Percentiles rank a stretch among this genome's conserved stretches.
phyloP scores from a whole-genome alignment of 257 asterid species.

The Haberlea rhodopensis region DNA sequence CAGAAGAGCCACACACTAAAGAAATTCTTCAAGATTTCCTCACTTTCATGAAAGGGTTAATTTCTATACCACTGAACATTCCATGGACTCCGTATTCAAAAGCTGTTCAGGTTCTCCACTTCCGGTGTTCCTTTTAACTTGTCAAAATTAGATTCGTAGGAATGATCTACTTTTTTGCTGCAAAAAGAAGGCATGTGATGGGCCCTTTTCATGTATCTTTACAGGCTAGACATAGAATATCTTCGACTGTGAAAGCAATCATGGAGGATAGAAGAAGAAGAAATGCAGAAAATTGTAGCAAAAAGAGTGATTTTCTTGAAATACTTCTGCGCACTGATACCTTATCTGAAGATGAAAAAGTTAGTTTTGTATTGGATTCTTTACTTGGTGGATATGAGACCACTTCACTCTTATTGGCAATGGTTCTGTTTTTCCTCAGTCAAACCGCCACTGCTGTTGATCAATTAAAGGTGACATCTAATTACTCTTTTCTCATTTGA shows the following conservation, averaged over 20 bases:
- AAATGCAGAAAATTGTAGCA: constrained; percentile 24
- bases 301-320: constrained; percentile 66
- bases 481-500: too few species aligned
- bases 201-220: constrained; percentile 44
- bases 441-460: constrained; percentile 38
- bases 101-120: constrained; percentile 67
- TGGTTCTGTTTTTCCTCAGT: constrained; percentile 54
- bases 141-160: constrained; percentile 1
- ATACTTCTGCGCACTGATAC: constrained; percentile 50
- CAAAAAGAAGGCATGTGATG: constrained; percentile 42
- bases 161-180: constrained; percentile 14
- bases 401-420: constrained; percentile 59
- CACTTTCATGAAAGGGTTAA: constrained; percentile 60
- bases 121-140: neutral
- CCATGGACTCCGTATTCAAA: constrained; percentile 80
- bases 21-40: constrained; percentile 60
- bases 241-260: constrained; percentile 70
- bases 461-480: constrained; percentile 50
- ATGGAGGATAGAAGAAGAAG: constrained; percentile 62
- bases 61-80: constrained; percentile 61
- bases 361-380: constrained; percentile 73
- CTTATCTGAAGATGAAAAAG: constrained; percentile 77
- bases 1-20: constrained; percentile 60
- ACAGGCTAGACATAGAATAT: constrained; percentile 90
- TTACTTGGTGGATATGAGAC: constrained; percentile 79